Base-by-base conservation (phyloP, 1,139 yeast genomes). In the Scheffersomyces cryptocercus region DNA sequence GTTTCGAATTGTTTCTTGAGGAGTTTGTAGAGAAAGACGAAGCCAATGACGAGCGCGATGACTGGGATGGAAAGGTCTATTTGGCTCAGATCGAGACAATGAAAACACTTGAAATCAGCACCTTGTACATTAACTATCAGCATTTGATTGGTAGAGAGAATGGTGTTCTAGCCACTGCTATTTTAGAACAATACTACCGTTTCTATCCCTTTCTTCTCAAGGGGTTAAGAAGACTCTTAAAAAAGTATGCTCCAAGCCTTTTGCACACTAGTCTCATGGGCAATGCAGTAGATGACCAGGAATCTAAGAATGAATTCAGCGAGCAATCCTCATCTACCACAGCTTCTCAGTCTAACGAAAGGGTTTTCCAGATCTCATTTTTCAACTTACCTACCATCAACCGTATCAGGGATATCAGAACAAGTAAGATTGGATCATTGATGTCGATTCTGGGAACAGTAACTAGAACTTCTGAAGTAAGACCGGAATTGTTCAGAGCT, bases 381-480 rank as follows among this genome's bases (percentile, higher is more conserved):
- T 89, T 85, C 70, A 90, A 90, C 60, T 67, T 93, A 50, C 96
- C 98, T 1, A 73, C 89, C 1, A 78, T 87, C 14, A 82, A 88
- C 59, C 79, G 97, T 62, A 87, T 93, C 53, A 81, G 99, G 59
- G 99, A 93, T 58, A 77, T 93, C 45, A 79, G 95, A 56, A 88
- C 97, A 2, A 95, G 88, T 55, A 85, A 85, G 54, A 87, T 93
- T 48, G 99, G 99, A 13, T 76, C 88, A 7, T 75, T 93, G 49
- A 77, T 89, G 73, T 76, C 95, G 10, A 87, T 93, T 31, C 84
- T 95, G 32, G 99, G 99, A 40, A 95, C 99, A 0, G 97, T 95
- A 3, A 93, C 99, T 1, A 79, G 99, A 64, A 90, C 99, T 1
- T 87, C 96, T 28, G 99, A 95, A 68, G 98, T 95, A 12, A 82